phyloP scores from a whole-genome alignment of 148 eudicot species.

The Rhododendron williamsianum region DNA sequence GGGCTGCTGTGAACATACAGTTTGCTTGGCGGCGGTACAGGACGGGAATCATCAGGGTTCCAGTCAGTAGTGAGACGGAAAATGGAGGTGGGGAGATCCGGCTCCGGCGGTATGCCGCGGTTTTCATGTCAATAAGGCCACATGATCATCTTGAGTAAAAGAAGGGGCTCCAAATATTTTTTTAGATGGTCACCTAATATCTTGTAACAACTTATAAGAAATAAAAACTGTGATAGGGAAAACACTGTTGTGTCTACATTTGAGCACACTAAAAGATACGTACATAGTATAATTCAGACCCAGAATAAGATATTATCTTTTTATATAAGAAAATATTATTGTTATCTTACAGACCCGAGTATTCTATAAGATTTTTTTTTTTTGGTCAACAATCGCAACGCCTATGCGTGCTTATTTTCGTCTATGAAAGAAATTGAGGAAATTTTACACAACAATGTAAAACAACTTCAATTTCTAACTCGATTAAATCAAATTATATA shows the following conservation, averaged over 20 bases:
- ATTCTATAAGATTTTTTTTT: too few relatives aligned
- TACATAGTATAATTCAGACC: too few relatives aligned
- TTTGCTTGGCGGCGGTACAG: slow-evolving; percentile 32
- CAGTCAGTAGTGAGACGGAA: neutral
- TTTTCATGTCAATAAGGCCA: slow-evolving; percentile 23
- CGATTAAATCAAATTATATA: too few relatives aligned
- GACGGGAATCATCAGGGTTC: slow-evolving; percentile 4
- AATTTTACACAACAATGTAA: too few relatives aligned
- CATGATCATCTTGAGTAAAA: slow-evolving; percentile 22
- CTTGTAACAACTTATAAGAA: neutral
- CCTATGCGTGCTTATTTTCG: too few relatives aligned
- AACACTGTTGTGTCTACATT: neutral
- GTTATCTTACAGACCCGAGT: too few relatives aligned
- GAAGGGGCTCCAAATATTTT: neutral
- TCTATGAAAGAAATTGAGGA: too few relatives aligned
- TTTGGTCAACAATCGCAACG: too few relatives aligned
- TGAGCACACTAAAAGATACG: too few relatives aligned
- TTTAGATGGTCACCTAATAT: neutral
- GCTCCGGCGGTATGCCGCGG: slow-evolving; percentile 19
- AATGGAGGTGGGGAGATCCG: neutral
- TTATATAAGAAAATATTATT: too few relatives aligned
- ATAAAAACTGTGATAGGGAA: neutral
- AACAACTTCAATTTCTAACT: too few relatives aligned
- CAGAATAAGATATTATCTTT: too few relatives aligned
- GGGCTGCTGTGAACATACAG: slow-evolving; percentile 46